These are phyloP conservation scores for Carpinus fangiana DNA, from an alignment of 306 rosid species.

Conservation along the genomic window DNA sequence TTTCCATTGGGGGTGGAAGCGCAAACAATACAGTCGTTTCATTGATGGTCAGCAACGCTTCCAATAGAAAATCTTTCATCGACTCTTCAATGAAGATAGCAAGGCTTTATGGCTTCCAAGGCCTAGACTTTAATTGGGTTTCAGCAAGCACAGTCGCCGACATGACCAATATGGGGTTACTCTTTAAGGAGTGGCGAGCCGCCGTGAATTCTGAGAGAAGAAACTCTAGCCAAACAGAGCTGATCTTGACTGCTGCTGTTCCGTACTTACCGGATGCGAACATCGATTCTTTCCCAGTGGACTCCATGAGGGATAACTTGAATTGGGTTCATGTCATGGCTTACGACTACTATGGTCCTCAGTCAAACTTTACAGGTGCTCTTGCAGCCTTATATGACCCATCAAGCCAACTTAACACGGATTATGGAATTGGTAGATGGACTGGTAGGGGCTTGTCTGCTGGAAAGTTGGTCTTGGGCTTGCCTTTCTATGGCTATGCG, in stretches of 20 bases:
- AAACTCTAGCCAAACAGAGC: not conserved
- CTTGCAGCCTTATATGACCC: constrained; percentile 53
- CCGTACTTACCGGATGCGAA: not conserved
- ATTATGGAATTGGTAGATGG: constrained; percentile 51
- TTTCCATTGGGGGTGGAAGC: constrained; percentile 9
- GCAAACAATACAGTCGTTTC: constrained; percentile 6
- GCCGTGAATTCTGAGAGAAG: constrained; percentile 27
- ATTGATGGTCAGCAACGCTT: constrained; percentile 8
- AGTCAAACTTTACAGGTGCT: constrained; percentile 26
- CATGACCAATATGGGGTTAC: constrained; percentile 30
- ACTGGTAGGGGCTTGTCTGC: constrained; percentile 35
- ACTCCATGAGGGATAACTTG: constrained; percentile 33
- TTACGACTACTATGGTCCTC: constrained; percentile 23
- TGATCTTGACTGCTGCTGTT: constrained; percentile 34
- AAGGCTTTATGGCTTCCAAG: constrained; percentile 36
- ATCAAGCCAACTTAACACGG: constrained; percentile 28
- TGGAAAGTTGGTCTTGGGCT: constrained; percentile 40
- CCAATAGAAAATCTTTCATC: constrained; percentile 36
- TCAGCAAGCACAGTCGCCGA: constrained; percentile 21
- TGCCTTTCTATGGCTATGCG: constrained; percentile 56
- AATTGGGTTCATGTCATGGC: constrained; percentile 41
- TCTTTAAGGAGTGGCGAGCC: constrained; percentile 39
- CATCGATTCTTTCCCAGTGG: constrained; percentile 21
- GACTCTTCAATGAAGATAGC: constrained; percentile 33
- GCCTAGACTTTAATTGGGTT: constrained; percentile 38